Evolutionary conservation across 179 eudicot species (phyloP).

Genomic region (Beta corolliflora): DNA sequence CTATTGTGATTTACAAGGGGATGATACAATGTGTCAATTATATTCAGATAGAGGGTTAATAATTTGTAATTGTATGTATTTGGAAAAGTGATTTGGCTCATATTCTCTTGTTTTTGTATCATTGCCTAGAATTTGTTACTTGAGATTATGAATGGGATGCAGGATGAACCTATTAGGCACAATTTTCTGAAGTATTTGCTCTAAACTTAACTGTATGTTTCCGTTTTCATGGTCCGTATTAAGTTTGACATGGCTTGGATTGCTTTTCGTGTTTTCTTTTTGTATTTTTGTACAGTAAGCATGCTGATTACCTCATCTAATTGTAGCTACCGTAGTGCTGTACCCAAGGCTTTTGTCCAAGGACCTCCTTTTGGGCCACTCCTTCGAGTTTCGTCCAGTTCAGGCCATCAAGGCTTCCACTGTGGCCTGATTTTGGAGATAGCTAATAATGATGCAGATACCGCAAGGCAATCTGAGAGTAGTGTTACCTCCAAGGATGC

Average conservation of each 20-base stretch:
- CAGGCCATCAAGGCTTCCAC: slow-evolving; percentile 44
- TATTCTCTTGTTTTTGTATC: not conserved
- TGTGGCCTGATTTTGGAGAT: slow-evolving; percentile 39
- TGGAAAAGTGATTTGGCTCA: not conserved
- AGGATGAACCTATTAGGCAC: not conserved
- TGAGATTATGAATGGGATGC: not conserved
- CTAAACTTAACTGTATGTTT: not conserved
- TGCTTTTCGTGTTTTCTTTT: slow-evolving; percentile 8
- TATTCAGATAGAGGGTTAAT: not conserved
- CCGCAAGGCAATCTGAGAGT: slow-evolving; percentile 37
- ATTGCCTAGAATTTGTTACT: not conserved
- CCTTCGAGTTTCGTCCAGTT: slow-evolving; percentile 19
- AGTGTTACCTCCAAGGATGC: slow-evolving; percentile 30
- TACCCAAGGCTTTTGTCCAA: slow-evolving; percentile 46
- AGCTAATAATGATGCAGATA: slow-evolving; percentile 37
- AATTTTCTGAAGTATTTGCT: not conserved
- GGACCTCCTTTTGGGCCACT: slow-evolving; percentile 26
- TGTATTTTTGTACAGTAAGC: slow-evolving; percentile 1
- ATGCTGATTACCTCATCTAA: slow-evolving; percentile 36
- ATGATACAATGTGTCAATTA: not conserved
- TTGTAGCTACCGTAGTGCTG: slow-evolving; percentile 47
- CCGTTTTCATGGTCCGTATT: not conserved
- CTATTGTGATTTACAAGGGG: not conserved
- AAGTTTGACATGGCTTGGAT: not conserved
- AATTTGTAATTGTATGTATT: not conserved